Evolutionary conservation across 441 rosid genomes (phyloP).

Genomic region (Adansonia grandidieri): DNA sequence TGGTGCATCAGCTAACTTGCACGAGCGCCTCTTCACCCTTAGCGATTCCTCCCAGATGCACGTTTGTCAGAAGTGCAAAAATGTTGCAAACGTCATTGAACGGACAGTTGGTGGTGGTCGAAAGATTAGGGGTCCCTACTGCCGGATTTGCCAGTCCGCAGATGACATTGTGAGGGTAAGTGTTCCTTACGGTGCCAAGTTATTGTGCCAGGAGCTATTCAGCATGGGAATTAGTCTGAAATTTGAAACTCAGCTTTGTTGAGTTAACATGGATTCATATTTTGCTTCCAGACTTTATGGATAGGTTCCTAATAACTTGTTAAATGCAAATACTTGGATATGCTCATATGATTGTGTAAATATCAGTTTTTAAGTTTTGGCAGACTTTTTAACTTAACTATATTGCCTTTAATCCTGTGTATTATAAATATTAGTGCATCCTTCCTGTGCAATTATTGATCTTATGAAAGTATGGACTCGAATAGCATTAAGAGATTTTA

Average conservation of each 20-base stretch:
- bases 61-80: constrained; percentile 65
- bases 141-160: constrained; percentile 58
- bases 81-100: constrained; percentile 68
- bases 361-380: not conserved
- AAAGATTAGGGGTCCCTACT: constrained; percentile 75
- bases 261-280: constrained; percentile 18
- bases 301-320: not conserved
- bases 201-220: constrained; percentile 80
- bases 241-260: constrained; percentile 66
- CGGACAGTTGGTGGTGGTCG: constrained; percentile 53
- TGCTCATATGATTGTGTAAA: not conserved
- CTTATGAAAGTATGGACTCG: not conserved
- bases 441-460: not conserved
- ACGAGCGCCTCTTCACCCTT: constrained; percentile 78
- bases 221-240: constrained; percentile 82
- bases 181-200: constrained; percentile 89
- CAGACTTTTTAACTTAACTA: not conserved
- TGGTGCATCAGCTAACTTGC: constrained; percentile 78
- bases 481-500: no score
- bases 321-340: not conserved
- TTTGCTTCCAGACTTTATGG: constrained; percentile 23
- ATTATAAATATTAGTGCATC: not conserved
- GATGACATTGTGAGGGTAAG: constrained; percentile 68
- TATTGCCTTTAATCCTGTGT: not conserved
- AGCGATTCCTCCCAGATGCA: constrained; percentile 85